These are phyloP conservation scores for Barbarea vulgaris DNA, from an alignment of 345 rosid genomes.

Conservation along the genomic window DNA sequence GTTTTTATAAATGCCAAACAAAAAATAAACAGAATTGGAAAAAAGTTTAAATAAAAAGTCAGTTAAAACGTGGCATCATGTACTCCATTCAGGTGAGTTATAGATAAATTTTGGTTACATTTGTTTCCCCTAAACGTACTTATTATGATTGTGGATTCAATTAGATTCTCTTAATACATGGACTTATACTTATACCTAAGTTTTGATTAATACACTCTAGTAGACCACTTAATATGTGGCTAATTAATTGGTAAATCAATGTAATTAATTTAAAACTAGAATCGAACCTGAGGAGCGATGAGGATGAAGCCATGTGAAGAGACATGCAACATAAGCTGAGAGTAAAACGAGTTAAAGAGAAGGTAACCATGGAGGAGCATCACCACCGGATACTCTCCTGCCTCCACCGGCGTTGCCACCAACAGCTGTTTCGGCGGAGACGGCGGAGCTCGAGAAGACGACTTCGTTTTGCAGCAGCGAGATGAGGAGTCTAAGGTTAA, in stretches of 20 bases:
- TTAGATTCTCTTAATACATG: background rate
- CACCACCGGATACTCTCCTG: slow-evolving; percentile 71
- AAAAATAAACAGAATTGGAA: background rate
- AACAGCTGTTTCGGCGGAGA: slow-evolving; percentile 67
- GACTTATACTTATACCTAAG: background rate
- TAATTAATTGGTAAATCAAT: background rate
- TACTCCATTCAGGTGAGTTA: slow-evolving; percentile 7
- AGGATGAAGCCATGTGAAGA: slow-evolving; percentile 93
- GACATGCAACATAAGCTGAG: slow-evolving; percentile 82
- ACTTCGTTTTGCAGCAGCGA: slow-evolving; percentile 20
- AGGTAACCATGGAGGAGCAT: slow-evolving; percentile 85
- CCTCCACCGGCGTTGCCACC: slow-evolving; percentile 62
- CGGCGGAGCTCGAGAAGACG: slow-evolving; percentile 24
- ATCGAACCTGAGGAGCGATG: slow-evolving; percentile 79
- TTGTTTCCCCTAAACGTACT: background rate
- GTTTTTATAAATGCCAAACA: slow-evolving; percentile 17
- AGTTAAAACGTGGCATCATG: slow-evolving; percentile 32
- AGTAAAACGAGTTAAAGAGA: slow-evolving; percentile 78
- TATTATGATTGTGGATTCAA: background rate
- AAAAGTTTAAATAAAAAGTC: background rate
- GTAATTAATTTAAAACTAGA: background rate
- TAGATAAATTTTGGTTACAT: background rate
- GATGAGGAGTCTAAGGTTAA: slow-evolving; percentile 43
- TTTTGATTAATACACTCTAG: no score
- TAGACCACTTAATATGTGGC: background rate